A percentile compares a stretch with the other conserved stretches of the same genome.
Conservation (phyloP, 2,329 filamentous ascomycete species). For the Clarireedia homoeocarpa region DNA sequence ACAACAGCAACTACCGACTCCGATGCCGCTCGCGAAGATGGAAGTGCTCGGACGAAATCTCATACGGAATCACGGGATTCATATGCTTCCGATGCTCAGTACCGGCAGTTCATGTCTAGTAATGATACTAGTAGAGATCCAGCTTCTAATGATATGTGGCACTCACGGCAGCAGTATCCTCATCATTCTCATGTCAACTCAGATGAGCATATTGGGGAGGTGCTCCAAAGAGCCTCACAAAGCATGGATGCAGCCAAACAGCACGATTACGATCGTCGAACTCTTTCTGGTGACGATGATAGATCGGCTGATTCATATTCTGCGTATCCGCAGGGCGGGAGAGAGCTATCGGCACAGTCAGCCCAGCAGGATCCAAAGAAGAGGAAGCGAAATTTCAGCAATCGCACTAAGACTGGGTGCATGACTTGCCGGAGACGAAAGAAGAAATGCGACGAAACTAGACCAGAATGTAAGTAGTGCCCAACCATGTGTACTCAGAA, state of each 20-base stretch:
- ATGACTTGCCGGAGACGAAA: conserved; percentile 86
- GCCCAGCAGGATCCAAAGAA: conserved; percentile 58
- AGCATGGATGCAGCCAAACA: conserved; percentile 31
- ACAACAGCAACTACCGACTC: conserved; percentile 28
- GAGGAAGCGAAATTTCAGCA: conserved; percentile 78
- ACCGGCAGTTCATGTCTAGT: conserved; percentile 20
- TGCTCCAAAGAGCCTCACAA: conserved; percentile 41
- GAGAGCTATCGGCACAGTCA: conserved; percentile 39
- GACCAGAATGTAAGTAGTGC: conserved; percentile 77
- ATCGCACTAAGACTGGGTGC: conserved; percentile 91
- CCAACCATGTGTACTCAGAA: not conserved
- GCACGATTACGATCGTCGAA: conserved; percentile 29
- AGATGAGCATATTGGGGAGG: conserved; percentile 43
- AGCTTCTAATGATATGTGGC: conserved; percentile 21
- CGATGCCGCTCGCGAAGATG: conserved; percentile 29
- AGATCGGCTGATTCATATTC: conserved; percentile 30
- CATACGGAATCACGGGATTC: conserved; percentile 30
- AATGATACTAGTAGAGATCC: conserved; percentile 20
- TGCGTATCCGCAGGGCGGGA: conserved; percentile 28
- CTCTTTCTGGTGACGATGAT: conserved; percentile 32
- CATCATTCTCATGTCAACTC: conserved; percentile 40
- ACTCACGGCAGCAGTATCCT: conserved; percentile 23
- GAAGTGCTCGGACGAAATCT: conserved; percentile 34
- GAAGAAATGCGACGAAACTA: conserved; percentile 96
- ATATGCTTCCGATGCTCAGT: conserved; percentile 21